Evolutionary conservation across 345 rosid species (phyloP).

Genomic region (Microcos paniculata): DNA sequence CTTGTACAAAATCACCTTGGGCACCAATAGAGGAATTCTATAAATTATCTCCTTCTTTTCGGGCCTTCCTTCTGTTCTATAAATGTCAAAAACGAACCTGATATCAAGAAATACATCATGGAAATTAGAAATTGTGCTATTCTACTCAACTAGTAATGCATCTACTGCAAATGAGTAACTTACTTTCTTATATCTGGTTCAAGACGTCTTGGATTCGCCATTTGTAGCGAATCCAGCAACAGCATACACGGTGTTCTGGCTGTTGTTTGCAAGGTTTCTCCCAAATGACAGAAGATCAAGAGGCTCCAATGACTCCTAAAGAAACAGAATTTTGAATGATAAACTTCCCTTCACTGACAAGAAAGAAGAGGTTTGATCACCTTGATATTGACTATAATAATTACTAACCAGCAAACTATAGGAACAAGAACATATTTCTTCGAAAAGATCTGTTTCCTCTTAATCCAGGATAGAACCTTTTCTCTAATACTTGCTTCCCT

Average conservation of each 20-base stretch:
- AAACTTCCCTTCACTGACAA: conserved; percentile 4
- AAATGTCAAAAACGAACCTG: conserved; percentile 69
- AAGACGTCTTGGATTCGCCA: conserved; percentile 42
- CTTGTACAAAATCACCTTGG: conserved; percentile 41
- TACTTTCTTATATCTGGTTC: conserved; percentile 70
- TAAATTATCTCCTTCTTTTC: conserved; percentile 37
- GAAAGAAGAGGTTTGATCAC: background rate
- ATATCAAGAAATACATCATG: background rate
- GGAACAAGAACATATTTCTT: conserved; percentile 74
- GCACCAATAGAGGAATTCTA: conserved; percentile 52
- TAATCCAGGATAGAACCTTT: conserved; percentile 53
- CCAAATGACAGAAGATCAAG: conserved; percentile 71
- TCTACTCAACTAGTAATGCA: background rate
- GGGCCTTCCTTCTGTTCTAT: conserved; percentile 47
- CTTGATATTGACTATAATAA: conserved; percentile 16
- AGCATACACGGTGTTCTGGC: conserved; percentile 52
- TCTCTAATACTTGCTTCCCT: conserved; percentile 29
- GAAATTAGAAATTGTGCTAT: background rate
- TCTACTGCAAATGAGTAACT: conserved; percentile 4
- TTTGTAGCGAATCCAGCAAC: conserved; percentile 66
- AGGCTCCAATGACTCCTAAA: conserved; percentile 73
- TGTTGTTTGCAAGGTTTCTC: conserved; percentile 44
- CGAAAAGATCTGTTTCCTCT: conserved; percentile 48
- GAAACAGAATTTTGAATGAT: conserved; percentile 16
- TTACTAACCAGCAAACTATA: conserved; percentile 61